Conservation (phyloP, 1,284 basidiomycete genomes). For the Naganishia albida region DNA sequence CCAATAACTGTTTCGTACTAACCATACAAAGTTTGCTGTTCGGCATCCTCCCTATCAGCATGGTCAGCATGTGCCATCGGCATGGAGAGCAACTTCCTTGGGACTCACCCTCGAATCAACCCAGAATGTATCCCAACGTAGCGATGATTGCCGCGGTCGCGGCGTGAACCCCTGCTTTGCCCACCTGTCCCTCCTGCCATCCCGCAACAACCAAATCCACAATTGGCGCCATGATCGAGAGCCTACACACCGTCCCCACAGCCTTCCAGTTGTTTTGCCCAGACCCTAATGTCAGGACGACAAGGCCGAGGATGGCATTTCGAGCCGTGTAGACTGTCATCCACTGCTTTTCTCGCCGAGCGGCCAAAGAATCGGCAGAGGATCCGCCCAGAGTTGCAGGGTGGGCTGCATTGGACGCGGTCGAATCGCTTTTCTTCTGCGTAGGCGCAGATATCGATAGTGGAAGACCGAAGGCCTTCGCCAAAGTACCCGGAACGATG, state of each 20-base stretch:
- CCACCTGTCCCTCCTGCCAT: constrained; percentile 15
- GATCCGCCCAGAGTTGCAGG: constrained; percentile 3
- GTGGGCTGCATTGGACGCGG: background rate
- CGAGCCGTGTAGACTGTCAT: constrained; percentile 16
- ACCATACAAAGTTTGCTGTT: no score
- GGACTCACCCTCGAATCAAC: background rate
- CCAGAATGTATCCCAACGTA: constrained; percentile 2
- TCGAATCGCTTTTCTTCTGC: background rate
- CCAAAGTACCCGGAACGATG: constrained; percentile 2
- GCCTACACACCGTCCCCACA: constrained; percentile 16
- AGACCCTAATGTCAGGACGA: constrained; percentile 11
- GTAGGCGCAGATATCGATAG: background rate
- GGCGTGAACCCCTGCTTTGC: constrained; percentile 3
- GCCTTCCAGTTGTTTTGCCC: constrained; percentile 26
- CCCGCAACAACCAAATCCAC: constrained; percentile 17
- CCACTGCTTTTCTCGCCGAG: constrained; percentile 16
- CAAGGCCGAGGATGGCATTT: constrained; percentile 12
- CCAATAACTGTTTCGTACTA: no score
- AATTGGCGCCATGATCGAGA: constrained; percentile 1
- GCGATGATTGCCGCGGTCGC: background rate
- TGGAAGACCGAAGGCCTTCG: constrained; percentile 7
- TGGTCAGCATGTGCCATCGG: no score
- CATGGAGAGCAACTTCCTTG: no score
- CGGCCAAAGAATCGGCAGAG: background rate
- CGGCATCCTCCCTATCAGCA: no score